Evolutionary conservation across 108 stramenopile species (phyloP).

Genomic region (Nitzschia sp.): DNA sequence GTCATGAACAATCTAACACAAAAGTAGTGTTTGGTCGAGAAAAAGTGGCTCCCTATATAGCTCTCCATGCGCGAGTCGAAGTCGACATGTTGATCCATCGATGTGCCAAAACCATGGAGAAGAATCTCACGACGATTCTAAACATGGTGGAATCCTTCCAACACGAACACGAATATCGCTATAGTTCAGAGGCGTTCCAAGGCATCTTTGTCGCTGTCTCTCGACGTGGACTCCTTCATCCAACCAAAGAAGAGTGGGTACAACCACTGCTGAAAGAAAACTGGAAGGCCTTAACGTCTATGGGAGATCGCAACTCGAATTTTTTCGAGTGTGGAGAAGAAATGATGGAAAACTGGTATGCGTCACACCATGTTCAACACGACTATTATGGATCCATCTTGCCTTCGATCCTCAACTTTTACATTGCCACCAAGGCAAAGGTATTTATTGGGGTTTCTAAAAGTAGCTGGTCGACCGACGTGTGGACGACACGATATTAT

Average conservation of each 20-base stretch:
- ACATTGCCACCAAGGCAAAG: slow-evolving; percentile 54
- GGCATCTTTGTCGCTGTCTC: slow-evolving; percentile 40
- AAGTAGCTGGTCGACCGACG: slow-evolving; percentile 65
- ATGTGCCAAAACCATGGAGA: slow-evolving; percentile 58
- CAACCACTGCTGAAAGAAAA: slow-evolving; percentile 41
- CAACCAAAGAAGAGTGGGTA: not conserved
- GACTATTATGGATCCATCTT: slow-evolving; percentile 47
- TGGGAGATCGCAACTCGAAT: not conserved
- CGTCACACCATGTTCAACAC: slow-evolving; percentile 16
- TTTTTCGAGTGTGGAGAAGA: slow-evolving; percentile 68
- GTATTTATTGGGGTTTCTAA: slow-evolving; percentile 66
- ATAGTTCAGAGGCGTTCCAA: not conserved
- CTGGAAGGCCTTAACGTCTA: slow-evolving; percentile 24
- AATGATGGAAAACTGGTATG: slow-evolving; percentile 41
- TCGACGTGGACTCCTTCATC: slow-evolving; percentile 27
- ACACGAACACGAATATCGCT: not conserved
- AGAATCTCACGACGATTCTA: slow-evolving; percentile 63
- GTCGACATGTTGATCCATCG: slow-evolving; percentile 70
- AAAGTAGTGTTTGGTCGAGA: not conserved
- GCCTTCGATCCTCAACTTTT: slow-evolving; percentile 69
- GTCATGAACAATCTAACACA: not conserved
- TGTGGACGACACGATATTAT: slow-evolving; percentile 72
- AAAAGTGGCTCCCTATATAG: slow-evolving; percentile 38
- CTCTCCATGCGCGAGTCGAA: slow-evolving; percentile 80
- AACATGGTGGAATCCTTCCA: slow-evolving; percentile 37